Evolutionary conservation across 208 protist species (phyloP).

Genomic region (Trypanosoma lewisi): DNA sequence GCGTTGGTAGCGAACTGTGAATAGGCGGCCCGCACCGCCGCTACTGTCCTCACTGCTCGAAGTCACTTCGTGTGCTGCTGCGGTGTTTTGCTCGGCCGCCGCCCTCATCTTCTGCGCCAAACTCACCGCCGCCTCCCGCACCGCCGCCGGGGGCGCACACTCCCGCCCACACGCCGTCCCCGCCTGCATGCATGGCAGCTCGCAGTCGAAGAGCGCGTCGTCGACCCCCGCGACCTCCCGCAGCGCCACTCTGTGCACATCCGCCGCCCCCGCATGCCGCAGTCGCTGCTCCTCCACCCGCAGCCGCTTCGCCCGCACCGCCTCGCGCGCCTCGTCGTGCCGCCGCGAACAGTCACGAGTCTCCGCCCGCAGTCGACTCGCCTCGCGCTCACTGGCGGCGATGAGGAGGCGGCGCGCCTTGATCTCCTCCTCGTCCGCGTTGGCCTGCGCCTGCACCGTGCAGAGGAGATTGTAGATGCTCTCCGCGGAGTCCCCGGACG

Average conservation of each 20-base stretch:
- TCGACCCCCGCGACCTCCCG: not conserved
- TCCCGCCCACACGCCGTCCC: not conserved
- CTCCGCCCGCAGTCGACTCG: not conserved
- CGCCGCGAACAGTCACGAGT: not conserved
- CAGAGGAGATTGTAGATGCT: slow-evolving; percentile 29
- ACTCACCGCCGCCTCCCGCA: not conserved
- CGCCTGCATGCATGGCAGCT: slow-evolving; percentile 13
- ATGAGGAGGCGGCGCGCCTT: slow-evolving; percentile 15
- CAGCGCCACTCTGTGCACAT: slow-evolving; percentile 1
- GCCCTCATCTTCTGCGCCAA: slow-evolving; percentile 10
- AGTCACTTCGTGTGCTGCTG: not conserved
- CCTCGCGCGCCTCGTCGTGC: not conserved
- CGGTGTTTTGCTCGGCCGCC: not conserved
- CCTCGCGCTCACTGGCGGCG: slow-evolving; percentile 10
- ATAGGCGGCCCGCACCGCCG: not conserved
- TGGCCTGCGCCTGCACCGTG: slow-evolving; percentile 25
- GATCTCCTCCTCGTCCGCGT: slow-evolving; percentile 25
- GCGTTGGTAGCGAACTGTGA: slow-evolving; percentile 8
- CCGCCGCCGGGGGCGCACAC: not conserved
- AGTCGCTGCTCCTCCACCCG: slow-evolving; percentile 4
- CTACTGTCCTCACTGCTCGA: slow-evolving; percentile 5
- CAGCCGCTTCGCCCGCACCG: not conserved
- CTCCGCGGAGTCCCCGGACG: slow-evolving; percentile 19
- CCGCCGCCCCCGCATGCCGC: slow-evolving; percentile 11
- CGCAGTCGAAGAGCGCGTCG: not conserved